Base-by-base conservation (phyloP, 495 filamentous ascomycete genomes). In the Darksidea phi region DNA sequence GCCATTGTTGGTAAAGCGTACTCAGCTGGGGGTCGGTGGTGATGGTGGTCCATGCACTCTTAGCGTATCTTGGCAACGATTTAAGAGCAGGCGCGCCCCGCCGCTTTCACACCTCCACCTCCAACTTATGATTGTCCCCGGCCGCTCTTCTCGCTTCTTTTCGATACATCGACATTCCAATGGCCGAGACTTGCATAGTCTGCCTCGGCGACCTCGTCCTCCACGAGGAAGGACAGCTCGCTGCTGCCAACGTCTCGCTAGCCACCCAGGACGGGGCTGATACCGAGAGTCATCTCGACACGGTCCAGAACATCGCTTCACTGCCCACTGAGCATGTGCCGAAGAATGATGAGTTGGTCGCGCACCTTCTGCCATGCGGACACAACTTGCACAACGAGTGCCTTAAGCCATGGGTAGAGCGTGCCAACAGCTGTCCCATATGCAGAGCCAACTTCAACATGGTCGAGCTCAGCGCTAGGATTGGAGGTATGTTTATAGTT, bases 381-480 rank as follows among this genome's bases (percentile, higher is more conserved):
- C 94, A 99, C 78, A 82, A 88, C 54, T 75, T 97, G 63, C 94
- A 99, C 72, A 85, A 99, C 74, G 84, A 87, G 48, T 99, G 94
- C 70, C 76, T 99, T 57, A 85, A 86, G 67, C 88, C 90, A 57
- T 99, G 94, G 94, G 89, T 88, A 28, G 90, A 94, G 75, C 85
- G 93, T 70, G 93, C 95, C 56, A 99, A 97, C 75, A 96, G 91
- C 71, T 99, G 94, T 71, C 94, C 94, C 13, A 95, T 97, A 73
- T 99, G 94, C 73, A 89, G 94, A 57, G 86, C 87, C 68, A 86
- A 78, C 67, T 97, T 97, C 76, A 90, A 97, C 74, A 72, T 85
- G 67, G 95, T 97, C 54, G 85, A 92, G 70, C 86, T 97, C 54
- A 88, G 84, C 67, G 83, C 87, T 59, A 82, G 78, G 56, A 72